These are phyloP conservation scores for Edaphochlamys debaryana DNA, from an alignment of 139 green algal species.

Conservation along the genomic window DNA sequence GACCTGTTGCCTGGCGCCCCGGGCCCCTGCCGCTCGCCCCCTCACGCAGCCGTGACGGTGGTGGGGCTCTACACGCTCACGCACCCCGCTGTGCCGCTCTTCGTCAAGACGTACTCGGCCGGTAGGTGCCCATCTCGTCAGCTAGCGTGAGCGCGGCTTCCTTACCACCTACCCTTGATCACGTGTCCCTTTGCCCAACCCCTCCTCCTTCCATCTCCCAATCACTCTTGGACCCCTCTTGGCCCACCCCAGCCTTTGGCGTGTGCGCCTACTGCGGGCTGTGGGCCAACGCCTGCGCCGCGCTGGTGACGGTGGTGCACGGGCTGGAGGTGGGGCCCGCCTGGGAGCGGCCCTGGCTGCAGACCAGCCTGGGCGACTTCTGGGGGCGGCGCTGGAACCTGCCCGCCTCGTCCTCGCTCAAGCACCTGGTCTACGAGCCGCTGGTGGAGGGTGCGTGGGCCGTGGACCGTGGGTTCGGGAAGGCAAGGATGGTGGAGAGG, in stretches of 20 bases:
- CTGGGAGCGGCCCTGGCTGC: conserved; percentile 55
- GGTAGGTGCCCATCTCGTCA: conserved; percentile 4
- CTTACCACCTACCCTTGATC: too few relatives aligned
- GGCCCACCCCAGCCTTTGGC: conserved; percentile 49
- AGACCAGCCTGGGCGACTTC: conserved; percentile 49
- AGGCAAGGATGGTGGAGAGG: too few relatives aligned
- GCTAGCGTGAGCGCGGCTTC: too few relatives aligned
- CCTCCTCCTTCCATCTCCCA: too few relatives aligned
- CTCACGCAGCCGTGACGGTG: neutral
- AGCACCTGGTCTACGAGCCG: conserved; percentile 45
- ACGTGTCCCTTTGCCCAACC: too few relatives aligned
- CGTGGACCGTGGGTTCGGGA: too few relatives aligned
- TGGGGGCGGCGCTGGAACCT: conserved; percentile 52
- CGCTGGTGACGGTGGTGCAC: conserved; percentile 38
- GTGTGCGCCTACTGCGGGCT: conserved; percentile 46
- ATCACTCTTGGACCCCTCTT: too few relatives aligned
- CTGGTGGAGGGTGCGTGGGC: conserved; percentile 25
- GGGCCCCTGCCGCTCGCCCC: too few relatives aligned
- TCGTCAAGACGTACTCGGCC: conserved; percentile 46
- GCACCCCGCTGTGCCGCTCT: conserved; percentile 18
- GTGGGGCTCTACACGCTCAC: conserved; percentile 16
- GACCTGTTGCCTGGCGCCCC: too few relatives aligned
- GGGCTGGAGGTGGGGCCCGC: conserved; percentile 31
- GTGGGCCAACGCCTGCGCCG: conserved; percentile 47
- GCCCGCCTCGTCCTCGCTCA: conserved; percentile 37